Evolutionary conservation across 768 basidiomycete species (phyloP).

Genomic region (Boletus rex-veris): DNA sequence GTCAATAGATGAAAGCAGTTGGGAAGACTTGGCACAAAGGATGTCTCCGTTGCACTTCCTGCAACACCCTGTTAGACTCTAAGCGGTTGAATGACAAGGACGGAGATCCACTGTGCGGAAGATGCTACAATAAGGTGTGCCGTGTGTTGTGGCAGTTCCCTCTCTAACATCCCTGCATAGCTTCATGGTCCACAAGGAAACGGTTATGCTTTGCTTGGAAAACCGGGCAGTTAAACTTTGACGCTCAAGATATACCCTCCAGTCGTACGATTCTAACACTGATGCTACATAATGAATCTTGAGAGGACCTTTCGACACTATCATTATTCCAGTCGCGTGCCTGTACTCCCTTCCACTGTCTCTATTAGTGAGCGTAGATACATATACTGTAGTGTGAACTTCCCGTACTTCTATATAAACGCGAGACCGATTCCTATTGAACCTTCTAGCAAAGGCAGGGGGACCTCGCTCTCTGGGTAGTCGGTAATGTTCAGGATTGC

Average conservation of each 20-base stretch:
- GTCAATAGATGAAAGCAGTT: conserved; percentile 65
- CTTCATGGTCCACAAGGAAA: conserved; percentile 68
- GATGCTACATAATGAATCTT: conserved; percentile 10
- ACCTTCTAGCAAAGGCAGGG: background rate
- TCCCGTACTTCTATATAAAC: conserved; percentile 1
- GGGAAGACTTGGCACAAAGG: conserved; percentile 78
- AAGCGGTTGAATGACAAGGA: conserved; percentile 72
- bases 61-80: conserved; percentile 66
- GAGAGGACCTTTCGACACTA: conserved; percentile 4
- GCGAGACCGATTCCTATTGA: background rate
- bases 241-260: background rate
- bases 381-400: conserved; percentile 10
- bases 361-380: conserved; percentile 10
- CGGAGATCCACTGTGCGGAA: conserved; percentile 63
- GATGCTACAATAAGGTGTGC: conserved; percentile 67
- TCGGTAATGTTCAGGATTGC: background rate
- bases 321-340: conserved; percentile 18
- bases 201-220: conserved; percentile 70
- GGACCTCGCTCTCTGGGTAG: too few relatives aligned
- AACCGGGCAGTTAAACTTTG: conserved; percentile 38
- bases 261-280: background rate
- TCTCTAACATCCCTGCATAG: conserved; percentile 36
- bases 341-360: conserved; percentile 19
- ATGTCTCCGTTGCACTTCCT: conserved; percentile 75
- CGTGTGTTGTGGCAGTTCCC: background rate